Conservation (phyloP, 306 rosid genomes). For the Ceratonia siliqua region DNA sequence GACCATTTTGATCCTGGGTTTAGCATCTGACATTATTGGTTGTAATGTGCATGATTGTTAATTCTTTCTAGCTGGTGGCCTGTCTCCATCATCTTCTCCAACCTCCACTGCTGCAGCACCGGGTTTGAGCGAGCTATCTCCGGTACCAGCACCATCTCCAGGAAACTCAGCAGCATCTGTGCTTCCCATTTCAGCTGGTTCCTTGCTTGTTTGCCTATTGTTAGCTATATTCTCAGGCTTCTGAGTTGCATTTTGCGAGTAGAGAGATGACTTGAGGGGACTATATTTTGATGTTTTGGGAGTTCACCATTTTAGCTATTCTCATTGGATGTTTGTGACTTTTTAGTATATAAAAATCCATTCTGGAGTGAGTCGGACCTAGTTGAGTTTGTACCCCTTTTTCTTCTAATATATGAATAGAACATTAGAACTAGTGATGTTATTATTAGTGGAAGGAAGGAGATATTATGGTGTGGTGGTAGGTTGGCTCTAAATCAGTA, state of each 20-base stretch:
- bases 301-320: conserved; percentile 22
- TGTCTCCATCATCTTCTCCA: conserved; percentile 52
- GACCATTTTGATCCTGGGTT: too few relatives aligned
- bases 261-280: conserved; percentile 40
- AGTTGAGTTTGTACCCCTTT: conserved; percentile 33
- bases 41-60: conserved; percentile 14
- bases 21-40: neutral
- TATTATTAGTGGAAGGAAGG: neutral
- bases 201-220: conserved; percentile 36
- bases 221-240: conserved; percentile 29
- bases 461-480: neutral
- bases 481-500: neutral
- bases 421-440: too few relatives aligned
- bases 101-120: conserved; percentile 30
- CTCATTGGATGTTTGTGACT: conserved; percentile 35
- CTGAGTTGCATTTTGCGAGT: conserved; percentile 36
- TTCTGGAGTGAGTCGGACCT: conserved; percentile 36
- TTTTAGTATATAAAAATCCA: conserved; percentile 38
- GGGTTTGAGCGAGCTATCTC: conserved; percentile 31
- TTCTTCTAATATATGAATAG: neutral
- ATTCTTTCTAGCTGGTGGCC: conserved; percentile 32
- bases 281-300: conserved; percentile 38
- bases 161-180: conserved; percentile 40
- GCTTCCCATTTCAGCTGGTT: conserved; percentile 38
- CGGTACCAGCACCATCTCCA: conserved; percentile 44